Conservation (phyloP, 495 filamentous ascomycete genomes). For the Tuber brumale region DNA sequence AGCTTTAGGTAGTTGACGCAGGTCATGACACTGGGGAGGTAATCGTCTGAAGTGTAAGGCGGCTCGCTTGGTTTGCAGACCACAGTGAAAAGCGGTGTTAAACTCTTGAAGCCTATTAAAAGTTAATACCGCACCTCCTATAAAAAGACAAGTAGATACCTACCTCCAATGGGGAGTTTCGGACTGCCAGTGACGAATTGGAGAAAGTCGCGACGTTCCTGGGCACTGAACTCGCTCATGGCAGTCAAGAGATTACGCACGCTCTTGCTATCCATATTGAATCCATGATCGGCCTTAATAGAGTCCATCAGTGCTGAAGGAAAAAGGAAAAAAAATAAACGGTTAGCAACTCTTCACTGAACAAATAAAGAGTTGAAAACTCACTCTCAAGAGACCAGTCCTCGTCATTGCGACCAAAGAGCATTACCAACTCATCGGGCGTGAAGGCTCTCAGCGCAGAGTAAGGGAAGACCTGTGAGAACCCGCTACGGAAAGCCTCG, state of each 20-base stretch:
- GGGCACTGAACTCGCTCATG: slow-evolving; percentile 77
- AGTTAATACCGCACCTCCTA: slow-evolving; percentile 19
- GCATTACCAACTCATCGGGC: slow-evolving; percentile 88
- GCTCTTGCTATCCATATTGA: slow-evolving; percentile 97
- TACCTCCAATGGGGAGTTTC: slow-evolving; percentile 97
- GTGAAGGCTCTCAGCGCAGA: slow-evolving; percentile 89
- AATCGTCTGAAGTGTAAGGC: slow-evolving; percentile 91
- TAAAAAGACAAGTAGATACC: slow-evolving; percentile 37
- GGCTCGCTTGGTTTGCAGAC: slow-evolving; percentile 97
- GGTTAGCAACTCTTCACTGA: slow-evolving; percentile 17
- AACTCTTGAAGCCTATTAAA: slow-evolving; percentile 77
- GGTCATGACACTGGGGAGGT: slow-evolving; percentile 97
- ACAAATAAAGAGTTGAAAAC: slow-evolving; percentile 39
- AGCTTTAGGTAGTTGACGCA: slow-evolving; percentile 99
- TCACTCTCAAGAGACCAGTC: slow-evolving; percentile 97
- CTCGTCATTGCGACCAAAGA: slow-evolving; percentile 90
- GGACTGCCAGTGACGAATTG: slow-evolving; percentile 98
- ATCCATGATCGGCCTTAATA: slow-evolving; percentile 99
- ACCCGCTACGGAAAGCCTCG: slow-evolving; percentile 83
- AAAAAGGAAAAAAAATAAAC: slow-evolving; percentile 27
- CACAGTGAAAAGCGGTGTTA: slow-evolving; percentile 97
- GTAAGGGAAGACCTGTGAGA: slow-evolving; percentile 95
- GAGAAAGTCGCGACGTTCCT: slow-evolving; percentile 85
- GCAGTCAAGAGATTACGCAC: slow-evolving; percentile 88
- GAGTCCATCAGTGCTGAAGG: slow-evolving; percentile 83